A percentile compares a stretch with the other conserved stretches of the same genome.
Conservation (phyloP, 169 alveolate genomes). For the Cryptosporidium muris region DNA sequence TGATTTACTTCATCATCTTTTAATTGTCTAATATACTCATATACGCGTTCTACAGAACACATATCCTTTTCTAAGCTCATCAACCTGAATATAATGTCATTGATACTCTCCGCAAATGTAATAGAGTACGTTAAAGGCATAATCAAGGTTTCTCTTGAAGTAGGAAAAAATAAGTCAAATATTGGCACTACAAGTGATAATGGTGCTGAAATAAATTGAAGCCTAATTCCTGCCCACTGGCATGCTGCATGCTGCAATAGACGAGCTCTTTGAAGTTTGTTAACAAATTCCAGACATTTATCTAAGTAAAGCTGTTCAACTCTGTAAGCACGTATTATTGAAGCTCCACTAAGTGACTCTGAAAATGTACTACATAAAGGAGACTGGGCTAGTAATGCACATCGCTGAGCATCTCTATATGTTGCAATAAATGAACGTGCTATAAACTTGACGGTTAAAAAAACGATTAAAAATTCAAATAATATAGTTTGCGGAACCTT, state of each 20-base stretch:
- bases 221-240: constrained; percentile 74
- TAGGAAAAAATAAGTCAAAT: constrained; percentile 26
- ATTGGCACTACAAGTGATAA: constrained; percentile 53
- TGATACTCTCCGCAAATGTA: constrained; percentile 47
- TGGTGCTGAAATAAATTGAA: constrained; percentile 75
- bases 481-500: constrained; percentile 46
- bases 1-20: constrained; percentile 26
- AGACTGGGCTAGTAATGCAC: constrained; percentile 72
- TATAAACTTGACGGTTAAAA: constrained; percentile 53
- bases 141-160: constrained; percentile 3
- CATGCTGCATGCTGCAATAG: constrained; percentile 61
- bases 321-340: constrained; percentile 69
- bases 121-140: constrained; percentile 51
- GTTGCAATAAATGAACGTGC: constrained; percentile 65
- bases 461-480: constrained; percentile 40
- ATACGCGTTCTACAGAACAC: constrained; percentile 72
- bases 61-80: constrained; percentile 74
- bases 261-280: constrained; percentile 57
- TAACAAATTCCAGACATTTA: constrained; percentile 46
- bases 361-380: constrained; percentile 76
- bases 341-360: constrained; percentile 74
- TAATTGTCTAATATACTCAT: constrained; percentile 19
- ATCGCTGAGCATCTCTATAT: constrained; percentile 79
- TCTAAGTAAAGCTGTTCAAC: constrained; percentile 24
- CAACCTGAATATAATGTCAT: constrained; percentile 51